Base-by-base conservation (phyloP, 345 rosid genomes). In the Cardamine occulta region DNA sequence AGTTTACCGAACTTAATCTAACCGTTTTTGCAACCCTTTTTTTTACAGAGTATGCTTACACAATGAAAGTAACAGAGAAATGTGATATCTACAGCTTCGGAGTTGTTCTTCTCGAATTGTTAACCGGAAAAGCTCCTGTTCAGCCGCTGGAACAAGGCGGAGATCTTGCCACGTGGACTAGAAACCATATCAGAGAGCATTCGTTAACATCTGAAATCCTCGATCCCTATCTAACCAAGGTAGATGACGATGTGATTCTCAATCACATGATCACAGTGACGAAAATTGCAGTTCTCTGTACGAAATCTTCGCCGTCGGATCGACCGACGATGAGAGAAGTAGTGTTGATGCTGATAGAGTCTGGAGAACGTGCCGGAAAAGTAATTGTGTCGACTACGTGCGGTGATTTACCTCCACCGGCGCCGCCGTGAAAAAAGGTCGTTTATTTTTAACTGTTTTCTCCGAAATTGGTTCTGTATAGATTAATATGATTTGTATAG, bases 31-130 rank as follows among this genome's bases (percentile, higher is more conserved):
- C 7, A n/a, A 52, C n/a, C n/a, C 59, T 15, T 58, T 23, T 28
- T 21, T 24, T 49, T 44, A 61, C 87, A 89, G 99, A 93, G 78
- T 93, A 93, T 78, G 99, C 99, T 7, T 96, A 91, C 85, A 91
- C 98, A 0, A 88, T 93, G 99, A 96, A 88, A 79, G 93, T 93
- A 48, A 90, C 97, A 0, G 99, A 96, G 84, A 96, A 91, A 84
- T 90, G 99, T 40, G 99, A 96, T 80, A 86, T 82, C 75, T 96
- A 96, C 71, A 96, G 99, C 84, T 96, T 87, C 5, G 99, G 99
- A 31, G 99, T 96, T 8, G 96, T 96, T 26, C 81, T 88, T 11
- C 70, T 89, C 13, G 96, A 89, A 70, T 59, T 89, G 87, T 77
- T 89, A 65, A 96, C 99, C 0, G 99, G 99, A 11, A 93, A 80